Conservation (phyloP, 2,329 filamentous ascomycete species). For the Fusarium euwallaceae region DNA sequence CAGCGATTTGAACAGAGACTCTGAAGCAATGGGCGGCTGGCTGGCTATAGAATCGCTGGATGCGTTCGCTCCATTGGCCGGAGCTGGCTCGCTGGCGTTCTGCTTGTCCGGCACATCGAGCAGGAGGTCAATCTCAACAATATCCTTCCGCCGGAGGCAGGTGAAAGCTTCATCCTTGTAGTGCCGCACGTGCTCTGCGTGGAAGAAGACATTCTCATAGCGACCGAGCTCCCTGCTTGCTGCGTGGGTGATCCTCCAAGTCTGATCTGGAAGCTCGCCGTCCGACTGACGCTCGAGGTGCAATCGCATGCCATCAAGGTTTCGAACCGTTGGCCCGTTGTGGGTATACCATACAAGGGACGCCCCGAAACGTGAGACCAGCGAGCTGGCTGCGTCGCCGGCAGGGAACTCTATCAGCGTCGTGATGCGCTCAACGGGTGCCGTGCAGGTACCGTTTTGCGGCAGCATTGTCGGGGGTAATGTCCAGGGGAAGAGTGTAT, state of each 20-base stretch:
- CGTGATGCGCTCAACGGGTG: slow-evolving; percentile 77
- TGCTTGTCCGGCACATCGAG: slow-evolving; percentile 45
- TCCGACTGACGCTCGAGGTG: slow-evolving; percentile 75
- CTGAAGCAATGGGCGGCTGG: slow-evolving; percentile 40
- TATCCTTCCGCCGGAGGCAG: slow-evolving; percentile 77
- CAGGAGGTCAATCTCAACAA: slow-evolving; percentile 79
- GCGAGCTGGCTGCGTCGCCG: slow-evolving; percentile 53
- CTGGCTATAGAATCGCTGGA: slow-evolving; percentile 26
- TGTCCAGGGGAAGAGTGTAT: slow-evolving; percentile 94
- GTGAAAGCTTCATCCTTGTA: slow-evolving; percentile 88
- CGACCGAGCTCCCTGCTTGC: slow-evolving; percentile 85
- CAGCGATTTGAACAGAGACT: slow-evolving; percentile 62
- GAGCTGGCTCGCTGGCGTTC: slow-evolving; percentile 42
- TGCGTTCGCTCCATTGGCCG: slow-evolving; percentile 32
- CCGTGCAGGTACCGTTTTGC: slow-evolving; percentile 80
- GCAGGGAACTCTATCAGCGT: slow-evolving; percentile 75
- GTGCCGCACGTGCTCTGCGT: slow-evolving; percentile 80
- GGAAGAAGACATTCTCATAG: slow-evolving; percentile 88
- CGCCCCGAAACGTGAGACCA: slow-evolving; percentile 50
- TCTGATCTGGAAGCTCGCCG: slow-evolving; percentile 54
- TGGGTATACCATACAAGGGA: slow-evolving; percentile 53
- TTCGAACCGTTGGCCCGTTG: slow-evolving; percentile 61
- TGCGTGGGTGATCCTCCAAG: slow-evolving; percentile 82
- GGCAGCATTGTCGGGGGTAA: slow-evolving; percentile 82
- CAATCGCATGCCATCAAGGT: slow-evolving; percentile 70